Evolutionary conservation across 805 yeast genomes (phyloP).

Genomic region (Cyberlindnera euphorbiiphila): DNA sequence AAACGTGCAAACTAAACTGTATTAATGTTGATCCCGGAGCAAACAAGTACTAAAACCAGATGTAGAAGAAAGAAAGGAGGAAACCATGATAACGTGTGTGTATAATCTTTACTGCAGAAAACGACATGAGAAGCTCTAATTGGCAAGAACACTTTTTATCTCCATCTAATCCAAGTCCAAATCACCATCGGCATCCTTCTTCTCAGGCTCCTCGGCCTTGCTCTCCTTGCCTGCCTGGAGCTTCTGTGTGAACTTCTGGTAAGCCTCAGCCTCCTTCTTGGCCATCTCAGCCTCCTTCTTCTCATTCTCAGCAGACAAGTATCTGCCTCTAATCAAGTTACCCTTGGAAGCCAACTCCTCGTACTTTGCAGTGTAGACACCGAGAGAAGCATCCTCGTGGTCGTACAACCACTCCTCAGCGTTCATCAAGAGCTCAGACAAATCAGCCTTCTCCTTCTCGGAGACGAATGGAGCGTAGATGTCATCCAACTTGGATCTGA

Average conservation of each 20-base stretch:
- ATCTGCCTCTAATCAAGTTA: conserved; percentile 93
- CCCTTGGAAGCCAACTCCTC: conserved; percentile 96
- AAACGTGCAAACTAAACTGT: too few relatives aligned
- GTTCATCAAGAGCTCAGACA: conserved; percentile 67
- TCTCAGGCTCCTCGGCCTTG: conserved; percentile 20
- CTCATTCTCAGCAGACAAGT: conserved; percentile 91
- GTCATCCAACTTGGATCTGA: conserved; percentile 95
- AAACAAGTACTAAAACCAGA: too few relatives aligned
- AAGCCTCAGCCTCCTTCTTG: conserved; percentile 83
- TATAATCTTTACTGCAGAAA: too few relatives aligned
- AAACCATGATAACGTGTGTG: too few relatives aligned
- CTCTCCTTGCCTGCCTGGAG: conserved; percentile 29
- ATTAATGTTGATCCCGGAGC: too few relatives aligned
- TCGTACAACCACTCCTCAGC: conserved; percentile 99
- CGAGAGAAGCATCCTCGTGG: conserved; percentile 95
- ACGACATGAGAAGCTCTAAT: too few relatives aligned
- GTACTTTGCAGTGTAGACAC: conserved; percentile 94
- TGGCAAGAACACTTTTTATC: too few relatives aligned
- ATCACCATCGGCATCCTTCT: conserved; percentile 38
- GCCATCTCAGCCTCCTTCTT: conserved; percentile 84
- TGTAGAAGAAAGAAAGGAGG: not conserved
- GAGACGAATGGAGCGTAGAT: conserved; percentile 84
- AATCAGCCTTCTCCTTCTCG: conserved; percentile 82
- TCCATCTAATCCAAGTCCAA: conserved; percentile 33
- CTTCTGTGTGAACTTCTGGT: conserved; percentile 30